phyloP scores from a whole-genome alignment of 345 rosid species.

The Physaria fendleri region DNA sequence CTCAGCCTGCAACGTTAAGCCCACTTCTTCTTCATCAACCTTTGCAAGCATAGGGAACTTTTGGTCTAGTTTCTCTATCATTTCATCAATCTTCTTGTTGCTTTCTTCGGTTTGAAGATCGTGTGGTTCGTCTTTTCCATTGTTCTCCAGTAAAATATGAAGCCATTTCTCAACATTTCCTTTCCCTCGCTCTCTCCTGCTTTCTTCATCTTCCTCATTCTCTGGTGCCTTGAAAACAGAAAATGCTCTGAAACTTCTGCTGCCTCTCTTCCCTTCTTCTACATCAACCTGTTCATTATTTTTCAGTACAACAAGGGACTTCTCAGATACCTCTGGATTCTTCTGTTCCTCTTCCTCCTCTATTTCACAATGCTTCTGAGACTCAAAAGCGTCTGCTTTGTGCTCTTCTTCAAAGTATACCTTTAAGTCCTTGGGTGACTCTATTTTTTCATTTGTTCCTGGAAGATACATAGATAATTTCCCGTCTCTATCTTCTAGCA shows the following conservation, averaged over 20 bases:
- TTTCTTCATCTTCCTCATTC: constrained; percentile 72
- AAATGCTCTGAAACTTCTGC: constrained; percentile 26
- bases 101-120: constrained; percentile 32
- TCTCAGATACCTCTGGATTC: constrained; percentile 30
- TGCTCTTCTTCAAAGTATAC: constrained; percentile 68
- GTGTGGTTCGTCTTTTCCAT: constrained; percentile 28
- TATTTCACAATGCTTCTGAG: constrained; percentile 32
- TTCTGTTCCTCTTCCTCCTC: constrained; percentile 33
- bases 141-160: constrained; percentile 58
- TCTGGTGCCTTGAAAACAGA: constrained; percentile 34
- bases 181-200: constrained; percentile 69
- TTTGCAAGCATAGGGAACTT: constrained; percentile 49
- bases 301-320: constrained; percentile 31
- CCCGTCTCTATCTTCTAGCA: constrained; percentile 42
- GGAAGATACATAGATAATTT: constrained; percentile 55
- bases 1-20: constrained; percentile 3
- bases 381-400: constrained; percentile 35
- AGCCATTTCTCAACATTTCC: constrained; percentile 96
- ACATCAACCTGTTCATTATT: constrained; percentile 40
- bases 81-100: constrained; percentile 40
- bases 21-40: constrained; percentile 15
- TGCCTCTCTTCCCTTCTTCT: constrained; percentile 34
- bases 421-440: constrained; percentile 64
- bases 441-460: constrained; percentile 44
- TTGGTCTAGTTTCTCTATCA: constrained; percentile 43